A percentile compares a stretch with the other conserved stretches of the same genome.
phyloP scores from a whole-genome alignment of 116 monocot genomes.

The Dioscorea cayenensis region DNA sequence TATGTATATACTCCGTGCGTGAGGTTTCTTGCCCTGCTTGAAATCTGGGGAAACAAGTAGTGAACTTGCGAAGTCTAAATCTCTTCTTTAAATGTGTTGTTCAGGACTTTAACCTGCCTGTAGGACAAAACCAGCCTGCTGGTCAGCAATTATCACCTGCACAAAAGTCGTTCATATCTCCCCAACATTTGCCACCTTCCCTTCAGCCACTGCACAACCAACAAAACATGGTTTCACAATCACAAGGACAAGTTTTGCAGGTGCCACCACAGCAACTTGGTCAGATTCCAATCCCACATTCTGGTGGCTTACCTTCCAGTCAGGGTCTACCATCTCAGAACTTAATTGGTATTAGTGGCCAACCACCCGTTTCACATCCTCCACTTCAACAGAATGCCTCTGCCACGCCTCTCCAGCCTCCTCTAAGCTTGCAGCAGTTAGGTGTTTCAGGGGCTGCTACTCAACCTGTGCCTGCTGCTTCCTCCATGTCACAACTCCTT shows the following conservation, averaged over 20 bases:
- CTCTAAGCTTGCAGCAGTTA: conserved; percentile 33
- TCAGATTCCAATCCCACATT: conserved; percentile 46
- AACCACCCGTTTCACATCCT: conserved; percentile 40
- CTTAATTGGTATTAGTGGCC: conserved; percentile 32
- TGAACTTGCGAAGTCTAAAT: background rate
- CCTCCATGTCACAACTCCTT: conserved; percentile 42
- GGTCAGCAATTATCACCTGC: conserved; percentile 61
- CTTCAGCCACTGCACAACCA: conserved; percentile 39
- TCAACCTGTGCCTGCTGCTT: conserved; percentile 42
- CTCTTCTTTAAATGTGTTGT: background rate
- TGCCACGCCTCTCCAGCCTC: conserved; percentile 30
- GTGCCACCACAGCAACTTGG: conserved; percentile 44
- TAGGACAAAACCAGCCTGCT: conserved; percentile 36
- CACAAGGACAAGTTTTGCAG: conserved; percentile 39
- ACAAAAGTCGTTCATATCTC: conserved; percentile 39
- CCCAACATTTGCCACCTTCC: conserved; percentile 40
- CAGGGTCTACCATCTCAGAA: conserved; percentile 38
- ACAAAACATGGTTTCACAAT: conserved; percentile 24
- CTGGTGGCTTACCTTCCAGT: conserved; percentile 26
- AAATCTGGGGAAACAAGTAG: background rate
- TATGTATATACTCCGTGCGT: background rate
- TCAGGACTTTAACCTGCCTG: conserved; percentile 49
- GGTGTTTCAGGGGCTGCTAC: conserved; percentile 23
- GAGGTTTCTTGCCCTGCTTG: background rate
- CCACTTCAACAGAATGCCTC: conserved; percentile 41